Percentiles rank a stretch among this genome's conserved stretches.
These are phyloP conservation scores for Neocatenulostroma microsporum DNA, from an alignment of 2,329 filamentous ascomycete genomes.

Conservation along the genomic window DNA sequence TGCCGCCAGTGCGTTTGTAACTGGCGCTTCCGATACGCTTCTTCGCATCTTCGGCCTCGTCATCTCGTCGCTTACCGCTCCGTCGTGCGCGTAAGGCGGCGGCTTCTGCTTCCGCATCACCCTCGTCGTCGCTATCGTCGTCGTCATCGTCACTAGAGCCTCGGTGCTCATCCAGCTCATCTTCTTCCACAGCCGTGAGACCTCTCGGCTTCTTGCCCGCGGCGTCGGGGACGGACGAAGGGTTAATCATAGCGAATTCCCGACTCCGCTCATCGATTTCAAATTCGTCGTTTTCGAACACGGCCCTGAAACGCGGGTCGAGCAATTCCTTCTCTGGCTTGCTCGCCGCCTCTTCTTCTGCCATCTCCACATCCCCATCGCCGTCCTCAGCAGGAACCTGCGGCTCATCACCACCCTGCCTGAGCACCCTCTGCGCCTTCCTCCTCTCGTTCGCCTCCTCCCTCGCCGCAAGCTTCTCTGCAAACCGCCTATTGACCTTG, in stretches of 20 bases:
- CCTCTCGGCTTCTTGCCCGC: slow-evolving; percentile 35
- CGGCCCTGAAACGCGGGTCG: slow-evolving; percentile 75
- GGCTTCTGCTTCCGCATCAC: slow-evolving; percentile 27
- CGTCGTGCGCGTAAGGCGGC: slow-evolving; percentile 21
- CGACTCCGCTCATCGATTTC: slow-evolving; percentile 79
- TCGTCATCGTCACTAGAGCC: slow-evolving; percentile 31
- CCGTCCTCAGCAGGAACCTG: slow-evolving; percentile 9
- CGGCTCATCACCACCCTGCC: slow-evolving; percentile 52
- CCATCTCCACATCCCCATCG: slow-evolving; percentile 46
- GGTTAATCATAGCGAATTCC: slow-evolving; percentile 84
- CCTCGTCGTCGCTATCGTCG: slow-evolving; percentile 37
- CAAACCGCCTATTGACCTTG: slow-evolving; percentile 79
- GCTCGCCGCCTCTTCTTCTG: slow-evolving; percentile 38
- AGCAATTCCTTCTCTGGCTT: slow-evolving; percentile 51
- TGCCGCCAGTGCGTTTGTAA: slow-evolving; percentile 50
- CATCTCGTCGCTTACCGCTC: slow-evolving; percentile 32
- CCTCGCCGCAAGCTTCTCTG: slow-evolving; percentile 56
- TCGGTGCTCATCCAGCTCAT: slow-evolving; percentile 42
- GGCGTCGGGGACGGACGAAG: slow-evolving; percentile 56
- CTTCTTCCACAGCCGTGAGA: slow-evolving; percentile 54
- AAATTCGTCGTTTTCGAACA: slow-evolving; percentile 93
- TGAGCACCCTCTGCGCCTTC: slow-evolving; percentile 42
- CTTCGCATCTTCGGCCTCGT: slow-evolving; percentile 29
- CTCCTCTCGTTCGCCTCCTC: slow-evolving; percentile 57
- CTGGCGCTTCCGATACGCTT: slow-evolving; percentile 57